A percentile compares a stretch with the other conserved stretches of the same genome.
phyloP scores from a whole-genome alignment of 169 alveolate genomes.

The Plasmodium malariae region DNA sequence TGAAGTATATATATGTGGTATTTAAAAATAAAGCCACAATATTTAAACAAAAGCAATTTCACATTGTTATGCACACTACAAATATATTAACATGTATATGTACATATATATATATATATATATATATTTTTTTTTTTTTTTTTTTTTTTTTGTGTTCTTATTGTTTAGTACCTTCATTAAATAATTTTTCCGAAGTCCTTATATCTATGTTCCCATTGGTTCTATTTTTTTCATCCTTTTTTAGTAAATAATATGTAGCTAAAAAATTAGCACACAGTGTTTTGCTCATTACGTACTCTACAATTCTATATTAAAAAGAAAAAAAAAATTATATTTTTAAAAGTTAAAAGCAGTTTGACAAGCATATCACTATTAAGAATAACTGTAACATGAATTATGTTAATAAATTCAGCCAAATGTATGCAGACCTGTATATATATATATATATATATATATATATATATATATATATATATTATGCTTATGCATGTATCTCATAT shows the following conservation, averaged over 20 bases:
- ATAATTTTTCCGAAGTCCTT: slow-evolving; percentile 35
- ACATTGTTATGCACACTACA: no score
- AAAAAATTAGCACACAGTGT: slow-evolving; percentile 53
- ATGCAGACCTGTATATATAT: no score
- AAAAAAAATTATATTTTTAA: no score
- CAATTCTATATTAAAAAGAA: slow-evolving; percentile 29
- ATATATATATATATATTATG: background rate
- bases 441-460: background rate
- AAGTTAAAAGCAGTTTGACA: no score
- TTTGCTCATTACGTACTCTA: slow-evolving; percentile 67
- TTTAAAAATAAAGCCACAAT: background rate
- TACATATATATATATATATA: background rate
- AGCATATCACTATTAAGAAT: no score
- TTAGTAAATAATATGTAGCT: slow-evolving; percentile 45
- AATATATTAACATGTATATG: no score
- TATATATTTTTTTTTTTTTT: background rate
- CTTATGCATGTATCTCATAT: background rate
- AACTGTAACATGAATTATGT: no score
- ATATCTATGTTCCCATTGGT: slow-evolving; percentile 21
- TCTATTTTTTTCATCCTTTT: slow-evolving; percentile 32
- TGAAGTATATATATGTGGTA: background rate
- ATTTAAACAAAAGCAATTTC: background rate
- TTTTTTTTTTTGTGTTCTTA: background rate
- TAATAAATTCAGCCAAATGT: no score
- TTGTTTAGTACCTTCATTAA: slow-evolving; percentile 32